Conservation (phyloP, 225 moss, liverwort and hornwort genomes). For the Climacium dendroides region DNA sequence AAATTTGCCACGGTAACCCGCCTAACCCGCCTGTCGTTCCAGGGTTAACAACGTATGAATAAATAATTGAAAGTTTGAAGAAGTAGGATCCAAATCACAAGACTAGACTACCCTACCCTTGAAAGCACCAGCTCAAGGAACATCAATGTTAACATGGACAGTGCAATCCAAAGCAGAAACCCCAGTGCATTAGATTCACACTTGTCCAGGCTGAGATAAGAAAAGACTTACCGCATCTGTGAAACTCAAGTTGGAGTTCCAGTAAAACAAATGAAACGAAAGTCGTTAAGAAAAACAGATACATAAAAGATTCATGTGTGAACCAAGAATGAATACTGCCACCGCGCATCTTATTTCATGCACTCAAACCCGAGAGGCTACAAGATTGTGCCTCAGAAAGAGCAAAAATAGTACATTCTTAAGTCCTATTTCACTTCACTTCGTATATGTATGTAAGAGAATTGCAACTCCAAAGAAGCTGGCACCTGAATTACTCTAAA, state of each 20-base stretch:
- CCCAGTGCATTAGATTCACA: background rate
- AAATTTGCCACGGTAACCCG: background rate
- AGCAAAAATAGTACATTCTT: conserved; percentile 41
- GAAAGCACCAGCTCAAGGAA: background rate
- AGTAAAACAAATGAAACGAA: background rate
- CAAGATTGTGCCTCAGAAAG: conserved; percentile 31
- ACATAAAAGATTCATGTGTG: background rate
- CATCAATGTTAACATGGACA: background rate
- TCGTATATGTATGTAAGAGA: conserved; percentile 10
- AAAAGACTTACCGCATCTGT: background rate
- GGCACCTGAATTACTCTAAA: conserved; percentile 29
- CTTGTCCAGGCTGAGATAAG: background rate
- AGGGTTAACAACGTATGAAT: background rate
- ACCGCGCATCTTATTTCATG: conserved; percentile 12
- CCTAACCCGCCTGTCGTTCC: background rate
- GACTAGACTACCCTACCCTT: background rate
- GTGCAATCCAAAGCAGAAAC: background rate
- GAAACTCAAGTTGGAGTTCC: background rate
- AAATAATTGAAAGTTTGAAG: background rate
- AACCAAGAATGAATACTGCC: background rate
- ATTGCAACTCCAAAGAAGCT: conserved; percentile 30
- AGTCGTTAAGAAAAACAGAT: background rate
- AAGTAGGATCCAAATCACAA: background rate
- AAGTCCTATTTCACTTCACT: conserved; percentile 11
- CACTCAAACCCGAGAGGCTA: conserved; percentile 18